Conservation (phyloP, 1,284 basidiomycete species). For the Irpex sp. region DNA sequence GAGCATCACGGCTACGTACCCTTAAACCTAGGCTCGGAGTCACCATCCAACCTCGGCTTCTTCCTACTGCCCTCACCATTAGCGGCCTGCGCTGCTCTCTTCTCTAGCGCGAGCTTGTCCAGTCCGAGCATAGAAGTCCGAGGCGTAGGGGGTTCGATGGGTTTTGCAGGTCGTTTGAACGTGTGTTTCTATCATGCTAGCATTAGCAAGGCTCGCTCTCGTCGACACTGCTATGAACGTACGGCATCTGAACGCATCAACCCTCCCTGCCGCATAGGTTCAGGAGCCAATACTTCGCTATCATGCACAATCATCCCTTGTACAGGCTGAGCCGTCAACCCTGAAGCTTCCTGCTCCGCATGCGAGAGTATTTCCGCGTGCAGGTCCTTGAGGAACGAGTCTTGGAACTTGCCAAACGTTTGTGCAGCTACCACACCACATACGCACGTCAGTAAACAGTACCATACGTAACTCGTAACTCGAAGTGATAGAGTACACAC, state of each 20-base stretch:
- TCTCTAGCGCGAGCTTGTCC: slow-evolving; percentile 79
- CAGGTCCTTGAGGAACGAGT: slow-evolving; percentile 51
- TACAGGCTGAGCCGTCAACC: slow-evolving; percentile 47
- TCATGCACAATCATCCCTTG: slow-evolving; percentile 74
- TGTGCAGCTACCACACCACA: slow-evolving; percentile 51
- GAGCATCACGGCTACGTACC: slow-evolving; percentile 37
- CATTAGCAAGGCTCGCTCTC: not conserved
- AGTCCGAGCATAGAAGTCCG: slow-evolving; percentile 77
- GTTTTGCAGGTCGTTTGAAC: slow-evolving; percentile 68
- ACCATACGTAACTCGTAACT: not conserved
- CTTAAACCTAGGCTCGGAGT: slow-evolving; percentile 74
- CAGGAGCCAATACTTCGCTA: slow-evolving; percentile 78
- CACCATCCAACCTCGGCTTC: slow-evolving; percentile 56
- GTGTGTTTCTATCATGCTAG: slow-evolving; percentile 53
- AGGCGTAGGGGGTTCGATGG: slow-evolving; percentile 68
- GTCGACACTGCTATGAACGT: slow-evolving; percentile 21
- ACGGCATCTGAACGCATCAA: slow-evolving; percentile 66
- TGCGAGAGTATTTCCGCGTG: slow-evolving; percentile 57
- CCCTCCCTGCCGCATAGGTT: slow-evolving; percentile 70
- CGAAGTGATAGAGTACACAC: slow-evolving; percentile 24
- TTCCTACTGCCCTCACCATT: slow-evolving; percentile 55
- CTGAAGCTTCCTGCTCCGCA: slow-evolving; percentile 57
- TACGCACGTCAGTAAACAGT: too few species aligned
- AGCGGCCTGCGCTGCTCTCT: slow-evolving; percentile 46
- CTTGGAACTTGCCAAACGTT: slow-evolving; percentile 83